phyloP scores from a whole-genome alignment of 1,284 basidiomycete species.

The Gymnopus androsaceus region DNA sequence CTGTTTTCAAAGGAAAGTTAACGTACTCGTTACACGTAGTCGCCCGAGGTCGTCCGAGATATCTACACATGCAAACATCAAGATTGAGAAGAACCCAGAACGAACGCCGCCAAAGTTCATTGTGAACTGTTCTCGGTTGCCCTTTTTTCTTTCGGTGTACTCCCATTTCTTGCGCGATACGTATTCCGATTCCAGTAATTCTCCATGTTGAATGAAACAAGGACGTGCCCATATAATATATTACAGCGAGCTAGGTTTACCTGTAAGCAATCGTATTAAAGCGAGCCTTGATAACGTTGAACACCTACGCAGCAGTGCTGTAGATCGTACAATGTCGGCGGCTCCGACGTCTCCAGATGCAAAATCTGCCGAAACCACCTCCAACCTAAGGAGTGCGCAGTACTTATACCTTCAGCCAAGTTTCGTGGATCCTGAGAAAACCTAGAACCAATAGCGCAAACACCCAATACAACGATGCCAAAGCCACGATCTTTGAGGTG shows the following conservation, averaged over 20 bases:
- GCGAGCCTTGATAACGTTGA: neutral
- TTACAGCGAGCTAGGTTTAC: neutral
- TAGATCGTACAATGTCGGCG: neutral
- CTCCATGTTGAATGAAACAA: slow-evolving; percentile 55
- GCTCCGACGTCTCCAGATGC: neutral
- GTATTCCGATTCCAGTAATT: slow-evolving; percentile 63
- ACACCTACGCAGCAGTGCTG: slow-evolving; percentile 8
- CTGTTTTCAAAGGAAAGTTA: neutral
- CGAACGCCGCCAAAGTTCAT: slow-evolving; percentile 16
- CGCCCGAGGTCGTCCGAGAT: slow-evolving; percentile 51
- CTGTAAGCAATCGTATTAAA: neutral
- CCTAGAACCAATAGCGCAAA: slow-evolving; percentile 50
- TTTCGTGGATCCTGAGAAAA: slow-evolving; percentile 50
- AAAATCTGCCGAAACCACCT: slow-evolving; percentile 43
- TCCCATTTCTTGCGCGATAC: slow-evolving; percentile 70
- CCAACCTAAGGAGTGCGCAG: slow-evolving; percentile 33
- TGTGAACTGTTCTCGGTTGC: neutral
- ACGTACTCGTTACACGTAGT: slow-evolving; percentile 53
- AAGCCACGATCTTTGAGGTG: slow-evolving; percentile 43
- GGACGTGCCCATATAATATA: slow-evolving; percentile 1
- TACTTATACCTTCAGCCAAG: slow-evolving; percentile 26
- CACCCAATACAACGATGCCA: slow-evolving; percentile 44
- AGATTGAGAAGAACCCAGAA: slow-evolving; percentile 12
- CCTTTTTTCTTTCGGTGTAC: slow-evolving; percentile 29
- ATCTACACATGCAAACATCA: slow-evolving; percentile 11